A percentile compares a stretch with the other conserved stretches of the same genome.
phyloP scores from a whole-genome alignment of 2,329 filamentous ascomycete genomes.

The Coniochaeta pulveracea region DNA sequence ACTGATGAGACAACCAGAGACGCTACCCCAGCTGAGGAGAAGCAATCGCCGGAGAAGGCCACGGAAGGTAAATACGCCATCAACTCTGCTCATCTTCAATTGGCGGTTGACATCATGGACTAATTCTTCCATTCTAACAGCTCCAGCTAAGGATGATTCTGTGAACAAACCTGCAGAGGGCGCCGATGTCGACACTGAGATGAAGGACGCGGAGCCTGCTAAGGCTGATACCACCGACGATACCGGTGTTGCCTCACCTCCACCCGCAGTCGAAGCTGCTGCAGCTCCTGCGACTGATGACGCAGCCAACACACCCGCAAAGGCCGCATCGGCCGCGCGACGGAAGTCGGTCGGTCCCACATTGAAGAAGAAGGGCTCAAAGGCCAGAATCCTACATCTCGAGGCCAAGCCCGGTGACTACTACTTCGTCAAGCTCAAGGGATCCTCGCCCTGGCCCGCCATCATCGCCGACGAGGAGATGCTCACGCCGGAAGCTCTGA shows the following conservation, averaged over 20 bases:
- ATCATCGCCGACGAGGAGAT: conserved; percentile 93
- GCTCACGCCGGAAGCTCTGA: conserved; percentile 71
- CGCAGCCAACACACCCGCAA: conserved; percentile 21
- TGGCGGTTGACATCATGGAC: too few relatives aligned
- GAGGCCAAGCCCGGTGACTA: conserved; percentile 85
- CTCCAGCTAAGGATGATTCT: conserved; percentile 16
- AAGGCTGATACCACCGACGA: conserved; percentile 12
- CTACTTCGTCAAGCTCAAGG: conserved; percentile 88
- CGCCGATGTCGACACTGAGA: conserved; percentile 51
- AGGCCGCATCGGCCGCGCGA: conserved; percentile 39
- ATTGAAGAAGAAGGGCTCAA: conserved; percentile 75
- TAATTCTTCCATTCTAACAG: background rate
- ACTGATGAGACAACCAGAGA: background rate
- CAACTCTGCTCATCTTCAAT: background rate
- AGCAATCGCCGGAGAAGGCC: conserved; percentile 7
- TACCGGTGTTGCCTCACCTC: too few relatives aligned
- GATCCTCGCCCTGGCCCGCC: conserved; percentile 87
- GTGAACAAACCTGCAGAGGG: conserved; percentile 19
- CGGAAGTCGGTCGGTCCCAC: conserved; percentile 76
- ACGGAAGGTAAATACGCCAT: conserved; percentile 11
- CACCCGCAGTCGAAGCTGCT: conserved; percentile 7
- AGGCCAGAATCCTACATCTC: conserved; percentile 57
- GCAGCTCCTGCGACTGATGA: conserved; percentile 18
- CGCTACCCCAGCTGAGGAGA: background rate
- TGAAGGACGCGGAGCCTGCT: conserved; percentile 58